A percentile compares a stretch with the other conserved stretches of the same genome.
phyloP scores from a whole-genome alignment of 257 asterid genomes.

The Perilla frutescens region DNA sequence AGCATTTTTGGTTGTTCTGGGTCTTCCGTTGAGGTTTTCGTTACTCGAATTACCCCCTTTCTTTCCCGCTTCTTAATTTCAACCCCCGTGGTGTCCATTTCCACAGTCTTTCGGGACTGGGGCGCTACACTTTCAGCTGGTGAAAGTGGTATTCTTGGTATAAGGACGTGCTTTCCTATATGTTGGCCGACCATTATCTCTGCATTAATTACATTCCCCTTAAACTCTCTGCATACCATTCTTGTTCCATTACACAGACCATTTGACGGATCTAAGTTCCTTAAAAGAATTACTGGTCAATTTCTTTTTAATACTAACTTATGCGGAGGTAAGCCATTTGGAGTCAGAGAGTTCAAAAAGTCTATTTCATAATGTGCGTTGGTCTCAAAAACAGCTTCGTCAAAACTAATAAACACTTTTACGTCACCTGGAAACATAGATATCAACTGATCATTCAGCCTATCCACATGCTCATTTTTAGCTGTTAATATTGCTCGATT shows the following conservation, averaged over 20 bases:
- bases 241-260: no score
- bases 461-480: no score
- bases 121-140: background rate
- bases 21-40: no score
- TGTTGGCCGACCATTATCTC: background rate
- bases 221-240: background rate
- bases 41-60: no score
- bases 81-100: no score
- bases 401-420: no score
- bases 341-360: background rate
- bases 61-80: no score
- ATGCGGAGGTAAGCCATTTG: background rate
- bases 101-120: no score
- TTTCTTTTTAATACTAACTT: no score
- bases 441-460: background rate
- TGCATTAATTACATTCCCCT: background rate
- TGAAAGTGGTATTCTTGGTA: no score
- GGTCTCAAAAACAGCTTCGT: no score
- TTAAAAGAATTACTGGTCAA: background rate
- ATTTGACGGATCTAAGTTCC: background rate
- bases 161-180: background rate
- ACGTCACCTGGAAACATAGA: background rate
- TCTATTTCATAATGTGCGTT: background rate
- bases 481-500: background rate
- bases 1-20: no score